A percentile compares a stretch with the other conserved stretches of the same genome.
Conservation (phyloP, 129 eudicot genomes). For the Smallanthus sonchifolius region DNA sequence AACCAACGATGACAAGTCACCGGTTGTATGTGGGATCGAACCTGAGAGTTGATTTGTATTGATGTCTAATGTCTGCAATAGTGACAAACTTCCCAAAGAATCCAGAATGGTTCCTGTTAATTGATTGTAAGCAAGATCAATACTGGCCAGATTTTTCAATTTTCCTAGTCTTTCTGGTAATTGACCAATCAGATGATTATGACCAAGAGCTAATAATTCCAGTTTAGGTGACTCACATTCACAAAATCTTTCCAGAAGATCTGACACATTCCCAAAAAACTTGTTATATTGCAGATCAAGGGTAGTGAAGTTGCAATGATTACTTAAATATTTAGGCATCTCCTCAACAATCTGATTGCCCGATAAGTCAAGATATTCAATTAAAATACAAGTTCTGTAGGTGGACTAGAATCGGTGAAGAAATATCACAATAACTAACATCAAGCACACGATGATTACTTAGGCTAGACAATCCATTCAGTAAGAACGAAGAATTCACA, state of each 20-base stretch:
- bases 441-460: conserved; percentile 16
- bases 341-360: conserved; percentile 8
- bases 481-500: neutral
- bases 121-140: conserved; percentile 7
- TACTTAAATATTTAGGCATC: conserved; percentile 11
- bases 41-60: neutral
- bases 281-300: conserved; percentile 9
- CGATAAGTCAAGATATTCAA: conserved; percentile 13
- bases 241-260: conserved; percentile 19
- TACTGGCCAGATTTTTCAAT: neutral
- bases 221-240: conserved; percentile 18
- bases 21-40: neutral
- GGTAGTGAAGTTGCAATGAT: conserved; percentile 10
- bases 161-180: conserved; percentile 2
- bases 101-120: conserved; percentile 15
- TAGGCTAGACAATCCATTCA: conserved; percentile 5
- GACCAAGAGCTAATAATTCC: neutral
- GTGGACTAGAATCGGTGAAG: neutral
- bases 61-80: neutral
- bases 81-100: conserved; percentile 12
- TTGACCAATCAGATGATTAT: conserved; percentile 7
- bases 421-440: conserved; percentile 16
- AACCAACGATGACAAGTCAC: conserved; percentile 1
- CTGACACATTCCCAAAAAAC: neutral
- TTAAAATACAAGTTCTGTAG: neutral